phyloP scores from a whole-genome alignment of 2,329 filamentous ascomycete genomes.

The Paramyrothecium roridum region DNA sequence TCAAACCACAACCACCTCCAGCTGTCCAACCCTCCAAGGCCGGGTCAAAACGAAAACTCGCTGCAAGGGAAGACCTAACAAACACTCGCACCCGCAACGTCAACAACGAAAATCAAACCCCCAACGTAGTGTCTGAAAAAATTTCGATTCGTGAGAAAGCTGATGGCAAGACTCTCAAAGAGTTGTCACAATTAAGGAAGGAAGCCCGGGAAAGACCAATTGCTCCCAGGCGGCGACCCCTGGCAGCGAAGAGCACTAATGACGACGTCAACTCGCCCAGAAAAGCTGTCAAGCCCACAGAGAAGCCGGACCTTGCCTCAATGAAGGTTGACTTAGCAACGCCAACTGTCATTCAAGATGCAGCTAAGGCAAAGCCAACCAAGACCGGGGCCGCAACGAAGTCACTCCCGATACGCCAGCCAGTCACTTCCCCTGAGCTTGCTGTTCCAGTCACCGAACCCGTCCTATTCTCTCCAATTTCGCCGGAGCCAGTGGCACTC shows the following conservation, averaged over 20 bases:
- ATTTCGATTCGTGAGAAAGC: slow-evolving; percentile 29
- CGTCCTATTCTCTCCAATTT: slow-evolving; percentile 42
- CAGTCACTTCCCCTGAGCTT: slow-evolving; percentile 12
- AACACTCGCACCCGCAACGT: slow-evolving; percentile 19
- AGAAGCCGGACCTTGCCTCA: slow-evolving; percentile 32
- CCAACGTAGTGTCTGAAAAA: slow-evolving; percentile 17
- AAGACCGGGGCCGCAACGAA: slow-evolving; percentile 18
- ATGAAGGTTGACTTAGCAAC: slow-evolving; percentile 33
- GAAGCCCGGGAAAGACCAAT: slow-evolving; percentile 32
- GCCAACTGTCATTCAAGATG: slow-evolving; percentile 20
- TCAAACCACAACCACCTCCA: slow-evolving; percentile 6
- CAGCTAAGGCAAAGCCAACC: slow-evolving; percentile 19
- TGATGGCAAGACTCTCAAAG: slow-evolving; percentile 42
- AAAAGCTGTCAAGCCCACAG: slow-evolving; percentile 37
- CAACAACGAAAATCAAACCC: slow-evolving; percentile 23
- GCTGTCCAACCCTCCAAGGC: slow-evolving; percentile 32
- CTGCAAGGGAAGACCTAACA: slow-evolving; percentile 51
- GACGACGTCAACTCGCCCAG: slow-evolving; percentile 57
- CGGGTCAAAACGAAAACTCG: slow-evolving; percentile 57
- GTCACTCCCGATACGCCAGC: slow-evolving; percentile 12
- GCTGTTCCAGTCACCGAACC: slow-evolving; percentile 26
- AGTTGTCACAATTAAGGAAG: slow-evolving; percentile 37
- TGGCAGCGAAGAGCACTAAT: slow-evolving; percentile 58
- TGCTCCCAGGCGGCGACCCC: slow-evolving; percentile 39
- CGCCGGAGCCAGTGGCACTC: slow-evolving; percentile 43